These are phyloP conservation scores for Candida chauliodis DNA, from an alignment of 805 yeast genomes.

Conservation along the genomic window DNA sequence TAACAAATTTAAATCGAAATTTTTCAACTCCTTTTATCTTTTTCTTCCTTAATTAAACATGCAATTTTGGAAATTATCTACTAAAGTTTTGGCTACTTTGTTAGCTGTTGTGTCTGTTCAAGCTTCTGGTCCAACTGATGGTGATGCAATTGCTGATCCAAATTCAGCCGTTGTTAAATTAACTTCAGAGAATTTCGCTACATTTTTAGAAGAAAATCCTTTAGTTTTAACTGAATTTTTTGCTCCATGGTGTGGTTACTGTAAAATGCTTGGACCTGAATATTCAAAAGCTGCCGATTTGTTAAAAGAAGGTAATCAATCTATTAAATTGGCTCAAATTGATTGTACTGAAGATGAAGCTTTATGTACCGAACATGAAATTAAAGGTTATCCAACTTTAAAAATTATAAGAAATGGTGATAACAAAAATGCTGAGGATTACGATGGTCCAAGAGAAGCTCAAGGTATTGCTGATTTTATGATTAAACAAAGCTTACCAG, in stretches of 20 bases:
- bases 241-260: constrained; percentile 98
- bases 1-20: not conserved
- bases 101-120: constrained; percentile 31
- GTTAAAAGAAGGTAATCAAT: constrained; percentile 48
- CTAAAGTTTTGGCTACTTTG: constrained; percentile 33
- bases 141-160: constrained; percentile 69
- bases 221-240: constrained; percentile 83
- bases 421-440: constrained; percentile 50
- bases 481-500: constrained; percentile 79
- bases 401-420: constrained; percentile 66
- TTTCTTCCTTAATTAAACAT: constrained; percentile 14
- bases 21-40: not conserved
- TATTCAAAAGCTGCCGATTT: constrained; percentile 67
- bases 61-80: constrained; percentile 41
- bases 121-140: constrained; percentile 42
- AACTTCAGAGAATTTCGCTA: constrained; percentile 59
- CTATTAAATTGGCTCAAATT: constrained; percentile 74
- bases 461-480: constrained; percentile 74
- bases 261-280: constrained; percentile 84
- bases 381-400: constrained; percentile 82
- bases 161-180: constrained; percentile 87
- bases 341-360: constrained; percentile 80
- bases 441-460: constrained; percentile 82
- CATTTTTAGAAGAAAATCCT: constrained; percentile 67
- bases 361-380: constrained; percentile 62